phyloP scores from a whole-genome alignment of 164 flowering plant species.

The Platanus orientalis region DNA sequence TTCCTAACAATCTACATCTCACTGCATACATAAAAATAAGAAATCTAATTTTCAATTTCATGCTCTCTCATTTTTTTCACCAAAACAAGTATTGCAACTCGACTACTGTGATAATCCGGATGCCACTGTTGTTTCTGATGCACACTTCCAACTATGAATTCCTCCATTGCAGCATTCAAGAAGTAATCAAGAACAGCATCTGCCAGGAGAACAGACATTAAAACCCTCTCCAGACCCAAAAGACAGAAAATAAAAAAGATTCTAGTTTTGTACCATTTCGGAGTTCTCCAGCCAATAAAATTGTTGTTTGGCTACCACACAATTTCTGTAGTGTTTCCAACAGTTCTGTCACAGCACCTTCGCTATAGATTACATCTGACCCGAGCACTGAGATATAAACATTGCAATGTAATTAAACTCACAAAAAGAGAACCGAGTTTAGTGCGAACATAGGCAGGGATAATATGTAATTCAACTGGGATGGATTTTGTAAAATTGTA shows the following conservation, averaged over 20 bases:
- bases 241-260: background rate
- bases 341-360: constrained; percentile 71
- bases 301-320: constrained; percentile 63
- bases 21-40: too few relatives aligned
- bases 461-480: too few relatives aligned
- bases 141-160: constrained; percentile 65
- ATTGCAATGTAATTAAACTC: background rate
- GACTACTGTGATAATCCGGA: constrained; percentile 71
- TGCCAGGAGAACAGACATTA: constrained; percentile 21
- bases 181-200: constrained; percentile 83
- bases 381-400: constrained; percentile 54
- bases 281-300: constrained; percentile 78
- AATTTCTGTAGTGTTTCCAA: constrained; percentile 55
- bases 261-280: constrained; percentile 55
- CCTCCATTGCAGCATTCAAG: constrained; percentile 65
- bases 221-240: background rate
- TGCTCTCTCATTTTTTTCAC: constrained; percentile 33
- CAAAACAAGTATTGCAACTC: constrained; percentile 67
- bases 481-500: too few relatives aligned
- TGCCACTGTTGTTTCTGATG: constrained; percentile 77
- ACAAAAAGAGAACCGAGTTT: too few relatives aligned
- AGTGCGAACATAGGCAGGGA: too few relatives aligned
- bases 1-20: too few relatives aligned
- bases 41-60: background rate
- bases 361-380: constrained; percentile 85